These are phyloP conservation scores for Tubosaeta sp. DNA, from an alignment of 768 basidiomycete species.

Conservation along the genomic window DNA sequence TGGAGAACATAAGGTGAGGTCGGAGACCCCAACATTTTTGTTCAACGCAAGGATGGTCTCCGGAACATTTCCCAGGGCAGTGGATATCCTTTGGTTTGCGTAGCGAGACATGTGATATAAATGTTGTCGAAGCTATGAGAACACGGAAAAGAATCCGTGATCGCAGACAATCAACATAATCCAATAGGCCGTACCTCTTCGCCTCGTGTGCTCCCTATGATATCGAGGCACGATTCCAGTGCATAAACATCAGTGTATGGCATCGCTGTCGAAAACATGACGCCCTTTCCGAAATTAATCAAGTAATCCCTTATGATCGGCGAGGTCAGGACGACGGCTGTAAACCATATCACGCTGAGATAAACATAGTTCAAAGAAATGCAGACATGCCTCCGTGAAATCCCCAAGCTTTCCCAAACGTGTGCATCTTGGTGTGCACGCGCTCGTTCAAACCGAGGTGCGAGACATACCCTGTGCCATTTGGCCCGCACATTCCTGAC, in stretches of 20 bases:
- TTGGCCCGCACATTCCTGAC: constrained; percentile 46
- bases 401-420: constrained; percentile 45
- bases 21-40: background rate
- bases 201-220: constrained; percentile 12
- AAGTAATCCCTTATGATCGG: constrained; percentile 15
- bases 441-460: constrained; percentile 40
- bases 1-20: constrained; percentile 10
- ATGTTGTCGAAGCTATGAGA: constrained; percentile 12
- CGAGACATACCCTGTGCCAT: constrained; percentile 42
- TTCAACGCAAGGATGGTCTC: constrained; percentile 4
- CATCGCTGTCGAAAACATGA: constrained; percentile 24
- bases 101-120: constrained; percentile 10
- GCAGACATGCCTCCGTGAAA: constrained; percentile 13
- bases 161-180: background rate
- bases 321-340: constrained; percentile 19
- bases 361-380: background rate
- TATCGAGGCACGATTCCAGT: constrained; percentile 40
- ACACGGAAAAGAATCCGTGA: background rate
- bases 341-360: background rate
- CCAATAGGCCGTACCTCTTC: constrained; percentile 14
- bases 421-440: constrained; percentile 45
- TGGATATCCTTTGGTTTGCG: constrained; percentile 4
- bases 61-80: constrained; percentile 5
- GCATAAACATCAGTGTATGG: constrained; percentile 19
- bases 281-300: constrained; percentile 16